phyloP scores from a whole-genome alignment of 768 basidiomycete genomes.

The Tremella mesenterica region DNA sequence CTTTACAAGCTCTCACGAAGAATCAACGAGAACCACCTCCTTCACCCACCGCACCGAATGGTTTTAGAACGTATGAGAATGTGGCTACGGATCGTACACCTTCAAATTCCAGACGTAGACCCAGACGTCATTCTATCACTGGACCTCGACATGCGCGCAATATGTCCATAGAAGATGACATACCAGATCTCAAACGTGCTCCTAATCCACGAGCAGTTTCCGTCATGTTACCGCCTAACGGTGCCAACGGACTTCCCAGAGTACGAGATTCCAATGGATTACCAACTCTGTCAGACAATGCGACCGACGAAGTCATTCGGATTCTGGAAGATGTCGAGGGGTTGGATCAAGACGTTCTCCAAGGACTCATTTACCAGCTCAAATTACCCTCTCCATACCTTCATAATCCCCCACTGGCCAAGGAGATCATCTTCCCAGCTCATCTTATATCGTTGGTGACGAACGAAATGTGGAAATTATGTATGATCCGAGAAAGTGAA shows the following conservation, averaged over 20 bases:
- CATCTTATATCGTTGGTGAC: conserved; percentile 94
- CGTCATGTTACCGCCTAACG: conserved; percentile 42
- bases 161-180: conserved; percentile 61
- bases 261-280: conserved; percentile 38
- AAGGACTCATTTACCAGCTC: conserved; percentile 78
- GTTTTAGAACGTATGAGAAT: conserved; percentile 55
- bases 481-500: conserved; percentile 91
- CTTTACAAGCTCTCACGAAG: conserved; percentile 75
- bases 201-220: conserved; percentile 35
- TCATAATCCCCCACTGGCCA: conserved; percentile 83
- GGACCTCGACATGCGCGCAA: conserved; percentile 51
- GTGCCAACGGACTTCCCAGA: conserved; percentile 21
- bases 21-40: conserved; percentile 70
- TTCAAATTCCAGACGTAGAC: conserved; percentile 17
- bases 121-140: conserved; percentile 29
- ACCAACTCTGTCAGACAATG: conserved; percentile 64
- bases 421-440: conserved; percentile 97
- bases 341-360: conserved; percentile 85
- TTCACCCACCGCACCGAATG: conserved; percentile 56
- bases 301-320: conserved; percentile 88
- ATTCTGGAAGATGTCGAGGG: conserved; percentile 83
- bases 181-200: conserved; percentile 51
- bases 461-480: conserved; percentile 99
- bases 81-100: conserved; percentile 9
- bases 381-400: conserved; percentile 87